Evolutionary conservation across 495 filamentous ascomycete species (phyloP).

Genomic region (Filosporella fistucella): DNA sequence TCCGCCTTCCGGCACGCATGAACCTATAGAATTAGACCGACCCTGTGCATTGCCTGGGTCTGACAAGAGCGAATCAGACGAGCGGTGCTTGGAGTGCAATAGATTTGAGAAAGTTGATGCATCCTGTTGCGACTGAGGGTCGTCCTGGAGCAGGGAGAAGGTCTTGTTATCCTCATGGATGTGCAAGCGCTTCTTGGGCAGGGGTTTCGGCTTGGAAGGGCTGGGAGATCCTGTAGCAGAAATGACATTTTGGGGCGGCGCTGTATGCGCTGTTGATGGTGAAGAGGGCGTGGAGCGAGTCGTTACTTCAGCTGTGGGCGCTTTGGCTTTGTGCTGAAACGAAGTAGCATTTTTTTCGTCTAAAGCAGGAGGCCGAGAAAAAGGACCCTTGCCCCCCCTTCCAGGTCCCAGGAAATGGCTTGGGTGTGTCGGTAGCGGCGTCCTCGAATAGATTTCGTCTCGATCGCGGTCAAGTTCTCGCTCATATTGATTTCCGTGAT

Average conservation of each 20-base stretch:
- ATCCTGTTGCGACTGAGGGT: conserved; percentile 8
- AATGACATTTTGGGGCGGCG: conserved; percentile 7
- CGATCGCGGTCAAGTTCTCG: neutral
- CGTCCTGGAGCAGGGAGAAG: conserved; percentile 21
- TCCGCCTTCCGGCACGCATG: conserved; percentile 33
- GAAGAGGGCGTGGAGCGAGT: conserved; percentile 15
- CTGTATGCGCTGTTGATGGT: conserved; percentile 11
- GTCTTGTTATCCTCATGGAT: conserved; percentile 25
- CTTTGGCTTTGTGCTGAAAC: conserved; percentile 16
- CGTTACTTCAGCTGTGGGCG: conserved; percentile 5
- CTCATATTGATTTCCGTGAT: no score
- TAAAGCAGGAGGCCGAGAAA: conserved; percentile 8
- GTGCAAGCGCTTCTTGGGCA: conserved; percentile 20
- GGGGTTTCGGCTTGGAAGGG: conserved; percentile 15
- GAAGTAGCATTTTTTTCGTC: no score
- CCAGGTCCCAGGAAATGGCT: conserved; percentile 17
- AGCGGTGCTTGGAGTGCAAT: conserved; percentile 3
- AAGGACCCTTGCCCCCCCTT: conserved; percentile 1
- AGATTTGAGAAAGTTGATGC: neutral
- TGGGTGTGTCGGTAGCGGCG: conserved; percentile 22
- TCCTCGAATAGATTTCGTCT: conserved; percentile 22
- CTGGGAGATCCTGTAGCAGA: conserved; percentile 23
- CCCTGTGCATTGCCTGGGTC: conserved; percentile 38
- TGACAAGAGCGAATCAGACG: conserved; percentile 32
- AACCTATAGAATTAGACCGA: conserved; percentile 38